Conservation (phyloP, 2,329 filamentous ascomycete species). For the Trichoderma polysporum region DNA sequence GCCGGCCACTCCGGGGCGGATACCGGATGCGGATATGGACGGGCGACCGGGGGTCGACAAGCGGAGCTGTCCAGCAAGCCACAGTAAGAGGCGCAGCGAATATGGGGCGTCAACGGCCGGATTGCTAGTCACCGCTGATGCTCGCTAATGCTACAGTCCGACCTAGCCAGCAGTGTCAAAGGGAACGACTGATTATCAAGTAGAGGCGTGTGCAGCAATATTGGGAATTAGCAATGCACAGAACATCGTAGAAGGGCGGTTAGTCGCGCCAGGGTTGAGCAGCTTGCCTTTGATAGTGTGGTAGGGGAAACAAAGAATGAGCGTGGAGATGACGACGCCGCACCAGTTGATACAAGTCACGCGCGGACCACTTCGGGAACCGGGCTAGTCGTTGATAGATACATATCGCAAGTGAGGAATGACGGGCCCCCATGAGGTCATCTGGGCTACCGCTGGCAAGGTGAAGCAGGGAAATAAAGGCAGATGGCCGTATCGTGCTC, state of each 20-base stretch:
- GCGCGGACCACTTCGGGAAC: not conserved
- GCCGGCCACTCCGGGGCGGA: conserved; percentile 21
- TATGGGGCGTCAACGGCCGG: conserved; percentile 10
- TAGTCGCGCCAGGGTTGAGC: not conserved
- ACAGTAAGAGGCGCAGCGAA: conserved; percentile 20
- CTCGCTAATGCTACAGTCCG: not conserved
- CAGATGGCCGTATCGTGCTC: not conserved
- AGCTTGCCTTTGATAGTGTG: not conserved
- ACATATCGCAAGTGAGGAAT: not conserved
- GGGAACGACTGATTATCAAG: not conserved
- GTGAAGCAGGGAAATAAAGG: not conserved
- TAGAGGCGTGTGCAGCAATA: conserved; percentile 11
- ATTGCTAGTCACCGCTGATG: conserved; percentile 17
- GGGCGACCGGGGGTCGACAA: conserved; percentile 18
- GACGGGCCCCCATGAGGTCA: conserved; percentile 7
- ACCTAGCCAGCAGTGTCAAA: not conserved
- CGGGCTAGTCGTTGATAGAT: not conserved
- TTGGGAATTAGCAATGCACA: not conserved
- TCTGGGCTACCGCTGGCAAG: not conserved
- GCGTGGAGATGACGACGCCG: conserved; percentile 11
- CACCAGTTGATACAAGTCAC: conserved; percentile 9
- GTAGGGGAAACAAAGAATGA: not conserved
- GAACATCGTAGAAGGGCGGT: not conserved
- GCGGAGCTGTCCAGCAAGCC: conserved; percentile 18
- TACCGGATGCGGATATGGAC: conserved; percentile 21